These are phyloP conservation scores for Beta macrorhiza DNA, from an alignment of 179 eudicot species.

Conservation along the genomic window DNA sequence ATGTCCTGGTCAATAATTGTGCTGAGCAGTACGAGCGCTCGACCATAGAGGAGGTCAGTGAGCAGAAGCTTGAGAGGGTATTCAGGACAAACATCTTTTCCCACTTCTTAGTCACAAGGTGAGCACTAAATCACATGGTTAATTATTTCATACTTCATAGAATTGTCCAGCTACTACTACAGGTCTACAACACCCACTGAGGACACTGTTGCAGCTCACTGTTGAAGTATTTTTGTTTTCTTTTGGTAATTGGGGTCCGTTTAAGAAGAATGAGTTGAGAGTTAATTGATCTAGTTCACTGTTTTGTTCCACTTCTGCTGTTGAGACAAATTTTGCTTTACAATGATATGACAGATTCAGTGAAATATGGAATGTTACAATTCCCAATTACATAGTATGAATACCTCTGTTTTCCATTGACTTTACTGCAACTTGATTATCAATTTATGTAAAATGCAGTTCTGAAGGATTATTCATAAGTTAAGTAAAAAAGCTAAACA, in stretches of 20 bases:
- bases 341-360: too few species aligned
- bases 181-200: too few species aligned
- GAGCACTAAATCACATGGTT: background rate
- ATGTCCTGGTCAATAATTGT: conserved; percentile 68
- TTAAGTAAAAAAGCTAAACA: background rate
- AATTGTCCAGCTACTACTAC: too few species aligned
- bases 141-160: too few species aligned
- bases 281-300: background rate
- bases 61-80: conserved; percentile 63
- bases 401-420: background rate
- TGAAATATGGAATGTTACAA: background rate
- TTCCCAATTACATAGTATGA: background rate
- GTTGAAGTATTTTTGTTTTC: too few species aligned
- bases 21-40: conserved; percentile 63
- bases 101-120: conserved; percentile 67
- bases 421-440: background rate
- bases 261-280: background rate
- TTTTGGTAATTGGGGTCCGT: background rate
- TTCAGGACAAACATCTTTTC: conserved; percentile 85
- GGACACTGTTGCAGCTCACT: background rate
- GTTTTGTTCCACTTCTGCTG: background rate
- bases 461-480: background rate
- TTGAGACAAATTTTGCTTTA: too few species aligned
- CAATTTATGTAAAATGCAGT: background rate
- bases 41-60: conserved; percentile 69